Evolutionary conservation across 371 early-diverging fungal species (phyloP).

Genomic region (Zychaea mexicana): DNA sequence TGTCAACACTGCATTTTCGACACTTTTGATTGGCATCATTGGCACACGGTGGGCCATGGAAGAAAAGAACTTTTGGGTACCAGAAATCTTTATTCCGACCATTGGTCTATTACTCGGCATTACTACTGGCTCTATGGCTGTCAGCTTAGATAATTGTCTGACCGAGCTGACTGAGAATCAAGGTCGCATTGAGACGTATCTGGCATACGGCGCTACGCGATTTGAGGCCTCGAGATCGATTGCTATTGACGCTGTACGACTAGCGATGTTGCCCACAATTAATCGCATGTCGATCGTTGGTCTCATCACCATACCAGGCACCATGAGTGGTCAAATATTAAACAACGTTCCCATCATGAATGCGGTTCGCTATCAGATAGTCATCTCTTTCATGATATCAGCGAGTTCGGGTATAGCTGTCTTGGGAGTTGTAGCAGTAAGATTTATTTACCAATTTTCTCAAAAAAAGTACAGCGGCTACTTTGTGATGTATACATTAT

Average conservation of each 20-base stretch:
- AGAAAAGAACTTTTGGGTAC: slow-evolving; percentile 69
- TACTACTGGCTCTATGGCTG: slow-evolving; percentile 76
- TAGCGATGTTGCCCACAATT: slow-evolving; percentile 79
- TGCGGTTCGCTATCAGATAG: slow-evolving; percentile 77
- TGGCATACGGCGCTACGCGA: slow-evolving; percentile 79
- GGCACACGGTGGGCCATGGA: slow-evolving; percentile 74
- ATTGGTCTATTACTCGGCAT: slow-evolving; percentile 88
- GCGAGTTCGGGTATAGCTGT: slow-evolving; percentile 60
- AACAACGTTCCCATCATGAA: slow-evolving; percentile 77
- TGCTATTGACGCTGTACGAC: slow-evolving; percentile 69
- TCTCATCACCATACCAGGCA: slow-evolving; percentile 82
- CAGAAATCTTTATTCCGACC: slow-evolving; percentile 79
- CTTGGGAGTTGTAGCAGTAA: slow-evolving; percentile 57
- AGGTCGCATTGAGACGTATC: slow-evolving; percentile 71
- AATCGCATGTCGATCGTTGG: slow-evolving; percentile 86
- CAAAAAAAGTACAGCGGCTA: too few relatives aligned
- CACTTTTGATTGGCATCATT: slow-evolving; percentile 50
- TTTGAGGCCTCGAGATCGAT: slow-evolving; percentile 80
- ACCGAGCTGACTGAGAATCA: slow-evolving; percentile 47
- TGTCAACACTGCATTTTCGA: slow-evolving; percentile 44
- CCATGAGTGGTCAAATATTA: slow-evolving; percentile 88
- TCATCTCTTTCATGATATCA: slow-evolving; percentile 80
- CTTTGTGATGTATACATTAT: too few relatives aligned
- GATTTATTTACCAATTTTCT: neutral
- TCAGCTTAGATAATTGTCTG: slow-evolving; percentile 67